phyloP scores from a whole-genome alignment of 164 flowering plant genomes.

The Magnolia changhungtana region DNA sequence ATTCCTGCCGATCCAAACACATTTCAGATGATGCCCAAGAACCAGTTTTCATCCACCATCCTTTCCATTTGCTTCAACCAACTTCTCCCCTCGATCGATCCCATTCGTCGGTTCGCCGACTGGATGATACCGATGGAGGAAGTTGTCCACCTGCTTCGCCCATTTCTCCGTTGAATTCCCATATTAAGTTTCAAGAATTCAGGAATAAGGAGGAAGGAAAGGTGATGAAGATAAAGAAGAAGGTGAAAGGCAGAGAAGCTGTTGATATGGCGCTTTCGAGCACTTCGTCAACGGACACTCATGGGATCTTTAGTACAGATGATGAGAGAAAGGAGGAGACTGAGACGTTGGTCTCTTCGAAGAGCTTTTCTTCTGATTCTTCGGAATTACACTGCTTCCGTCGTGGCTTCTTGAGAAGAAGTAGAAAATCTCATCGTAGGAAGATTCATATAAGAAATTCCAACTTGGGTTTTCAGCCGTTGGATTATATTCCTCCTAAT shows the following conservation, averaged over 20 bases:
- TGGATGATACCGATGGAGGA: conserved; percentile 14
- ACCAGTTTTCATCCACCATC: conserved; percentile 27
- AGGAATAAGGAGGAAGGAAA: background rate
- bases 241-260: background rate
- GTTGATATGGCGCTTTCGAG: background rate
- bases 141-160: conserved; percentile 52
- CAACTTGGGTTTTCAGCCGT: conserved; percentile 14
- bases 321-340: conserved; percentile 39
- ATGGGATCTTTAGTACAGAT: conserved; percentile 54
- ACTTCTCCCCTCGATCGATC: conserved; percentile 13
- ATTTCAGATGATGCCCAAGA: conserved; percentile 35
- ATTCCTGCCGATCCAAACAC: conserved; percentile 49
- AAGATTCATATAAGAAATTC: conserved; percentile 12
- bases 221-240: conserved; percentile 10
- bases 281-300: conserved; percentile 17
- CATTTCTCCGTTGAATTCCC: conserved; percentile 20
- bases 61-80: conserved; percentile 17
- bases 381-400: conserved; percentile 14
- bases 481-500: background rate
- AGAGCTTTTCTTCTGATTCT: conserved; percentile 51
- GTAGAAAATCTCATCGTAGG: conserved; percentile 20
- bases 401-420: background rate
- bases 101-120: too few relatives aligned
- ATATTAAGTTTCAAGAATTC: background rate
- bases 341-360: conserved; percentile 46